Percentiles rank a stretch among this genome's conserved stretches.
These are phyloP conservation scores for Linnemannia hyalina DNA, from an alignment of 192 early-diverging fungal genomes.

Conservation along the genomic window DNA sequence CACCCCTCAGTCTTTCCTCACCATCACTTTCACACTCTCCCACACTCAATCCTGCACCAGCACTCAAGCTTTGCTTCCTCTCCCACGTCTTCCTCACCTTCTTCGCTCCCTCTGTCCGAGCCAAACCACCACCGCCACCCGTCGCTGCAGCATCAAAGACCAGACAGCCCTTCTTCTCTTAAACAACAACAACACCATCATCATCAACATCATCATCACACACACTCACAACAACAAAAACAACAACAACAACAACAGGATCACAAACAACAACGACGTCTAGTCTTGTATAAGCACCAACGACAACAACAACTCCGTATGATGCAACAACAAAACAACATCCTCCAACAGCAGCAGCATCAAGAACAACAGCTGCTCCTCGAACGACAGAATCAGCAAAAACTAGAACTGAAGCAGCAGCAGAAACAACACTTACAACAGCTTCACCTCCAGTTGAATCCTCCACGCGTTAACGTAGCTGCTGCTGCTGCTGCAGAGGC, in stretches of 20 bases:
- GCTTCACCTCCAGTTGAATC: background rate
- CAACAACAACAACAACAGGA: background rate
- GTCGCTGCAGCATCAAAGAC: background rate
- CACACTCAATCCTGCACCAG: too few relatives aligned
- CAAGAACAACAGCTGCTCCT: constrained; percentile 20
- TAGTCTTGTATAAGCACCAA: background rate
- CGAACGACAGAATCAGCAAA: constrained; percentile 23
- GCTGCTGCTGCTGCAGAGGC: background rate
- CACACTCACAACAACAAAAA: background rate
- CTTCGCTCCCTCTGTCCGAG: background rate
- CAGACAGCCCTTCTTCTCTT: too few relatives aligned
- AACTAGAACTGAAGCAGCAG: constrained; percentile 20
- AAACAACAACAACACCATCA: background rate
- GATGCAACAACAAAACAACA: constrained; percentile 4
- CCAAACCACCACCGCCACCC: background rate
- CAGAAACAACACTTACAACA: constrained; percentile 15
- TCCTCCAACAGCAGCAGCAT: constrained; percentile 17
- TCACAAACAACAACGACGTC: background rate
- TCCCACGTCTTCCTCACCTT: background rate
- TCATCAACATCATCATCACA: background rate
- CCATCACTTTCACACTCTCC: too few relatives aligned
- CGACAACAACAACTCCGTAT: background rate
- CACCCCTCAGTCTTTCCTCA: background rate
- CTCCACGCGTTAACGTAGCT: background rate
- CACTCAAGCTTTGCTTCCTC: background rate